These are phyloP conservation scores for Dujonia santamariae DNA, from an alignment of 1,139 yeast species.

Conservation along the genomic window DNA sequence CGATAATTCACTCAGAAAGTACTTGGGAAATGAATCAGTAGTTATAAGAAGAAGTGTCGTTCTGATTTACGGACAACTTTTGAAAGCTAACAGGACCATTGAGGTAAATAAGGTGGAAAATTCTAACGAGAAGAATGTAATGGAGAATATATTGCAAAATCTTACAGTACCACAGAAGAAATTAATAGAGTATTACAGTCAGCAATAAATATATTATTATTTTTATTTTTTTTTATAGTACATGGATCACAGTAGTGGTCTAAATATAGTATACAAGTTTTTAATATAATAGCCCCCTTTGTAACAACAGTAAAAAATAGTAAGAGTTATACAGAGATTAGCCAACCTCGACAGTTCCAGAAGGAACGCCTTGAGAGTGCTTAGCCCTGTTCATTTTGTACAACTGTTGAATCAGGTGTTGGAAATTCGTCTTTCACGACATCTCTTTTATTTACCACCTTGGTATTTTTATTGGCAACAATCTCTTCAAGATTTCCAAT, in stretches of 20 bases:
- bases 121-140: slow-evolving; percentile 14
- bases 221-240: not conserved
- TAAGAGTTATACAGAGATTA: too few species aligned
- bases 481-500: slow-evolving; percentile 14
- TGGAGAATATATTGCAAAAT: slow-evolving; percentile 22
- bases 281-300: too few species aligned
- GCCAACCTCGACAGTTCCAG: too few species aligned
- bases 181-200: slow-evolving; percentile 36
- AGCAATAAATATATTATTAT: too few species aligned
- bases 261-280: too few species aligned
- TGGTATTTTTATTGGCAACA: slow-evolving; percentile 16
- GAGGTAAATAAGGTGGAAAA: slow-evolving; percentile 9
- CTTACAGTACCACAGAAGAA: slow-evolving; percentile 33
- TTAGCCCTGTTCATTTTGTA: too few species aligned
- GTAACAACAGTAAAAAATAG: too few species aligned
- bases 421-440: slow-evolving; percentile 6
- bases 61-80: slow-evolving; percentile 37
- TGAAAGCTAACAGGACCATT: slow-evolving; percentile 18
- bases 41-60: slow-evolving; percentile 40
- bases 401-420: not conserved
- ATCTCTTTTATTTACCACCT: slow-evolving; percentile 14
- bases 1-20: slow-evolving; percentile 25
- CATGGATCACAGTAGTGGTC: too few species aligned
- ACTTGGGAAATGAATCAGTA: slow-evolving; percentile 29
- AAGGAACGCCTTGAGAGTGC: too few species aligned